These are phyloP conservation scores for Pichia californica DNA, from an alignment of 805 yeast species.

Conservation along the genomic window DNA sequence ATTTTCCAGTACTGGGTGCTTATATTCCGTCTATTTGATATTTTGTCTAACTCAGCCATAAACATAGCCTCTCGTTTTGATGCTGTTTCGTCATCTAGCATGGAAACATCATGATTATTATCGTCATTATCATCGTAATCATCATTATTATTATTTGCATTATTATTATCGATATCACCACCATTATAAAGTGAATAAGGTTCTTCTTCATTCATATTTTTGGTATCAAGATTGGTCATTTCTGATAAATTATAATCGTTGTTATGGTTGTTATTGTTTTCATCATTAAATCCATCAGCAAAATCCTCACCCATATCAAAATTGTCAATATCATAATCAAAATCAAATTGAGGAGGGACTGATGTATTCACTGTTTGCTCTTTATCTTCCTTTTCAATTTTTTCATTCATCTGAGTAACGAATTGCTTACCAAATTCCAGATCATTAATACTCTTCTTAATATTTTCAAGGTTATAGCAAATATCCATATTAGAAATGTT, in stretches of 20 bases:
- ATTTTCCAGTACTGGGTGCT: conserved; percentile 9
- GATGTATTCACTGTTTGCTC: not conserved
- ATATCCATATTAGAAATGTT: not conserved
- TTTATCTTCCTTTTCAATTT: not conserved
- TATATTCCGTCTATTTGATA: not conserved
- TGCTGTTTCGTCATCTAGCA: not conserved
- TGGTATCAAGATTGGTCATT: not conserved
- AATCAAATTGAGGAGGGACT: conserved; percentile 4
- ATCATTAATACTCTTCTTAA: conserved; percentile 6
- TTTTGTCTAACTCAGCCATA: conserved; percentile 6
- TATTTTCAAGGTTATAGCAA: conserved; percentile 8
- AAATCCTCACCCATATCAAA: conserved; percentile 3
- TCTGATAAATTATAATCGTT: conserved; percentile 2
- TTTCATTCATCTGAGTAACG: conserved; percentile 5
- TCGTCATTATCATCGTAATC: not conserved
- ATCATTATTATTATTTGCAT: not conserved
- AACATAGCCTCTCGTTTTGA: not conserved
- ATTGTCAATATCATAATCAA: conserved; percentile 10
- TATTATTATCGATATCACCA: conserved; percentile 18
- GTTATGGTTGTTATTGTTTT: no score
- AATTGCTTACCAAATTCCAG: conserved; percentile 5
- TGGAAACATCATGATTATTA: not conserved
- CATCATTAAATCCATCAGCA: no score
- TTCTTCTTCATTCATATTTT: not conserved
- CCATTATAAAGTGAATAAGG: not conserved